A percentile compares a stretch with the other conserved stretches of the same genome.
Evolutionary conservation across 371 early-diverging fungal genomes (phyloP).

Genomic region (Ordospora pajunii): DNA sequence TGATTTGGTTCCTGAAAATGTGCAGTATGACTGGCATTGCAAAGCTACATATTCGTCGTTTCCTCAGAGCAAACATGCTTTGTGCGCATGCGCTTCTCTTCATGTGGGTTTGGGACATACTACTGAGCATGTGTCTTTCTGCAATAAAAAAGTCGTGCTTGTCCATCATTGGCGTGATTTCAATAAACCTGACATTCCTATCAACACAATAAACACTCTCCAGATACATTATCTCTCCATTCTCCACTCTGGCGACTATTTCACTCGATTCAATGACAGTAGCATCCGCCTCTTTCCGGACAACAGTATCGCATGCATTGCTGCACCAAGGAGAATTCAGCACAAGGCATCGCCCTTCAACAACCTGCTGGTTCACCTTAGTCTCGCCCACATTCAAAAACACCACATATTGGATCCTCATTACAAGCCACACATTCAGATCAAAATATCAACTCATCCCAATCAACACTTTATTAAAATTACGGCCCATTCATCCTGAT

Average conservation of each 20-base stretch:
- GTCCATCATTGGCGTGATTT: background rate
- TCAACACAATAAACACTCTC: background rate
- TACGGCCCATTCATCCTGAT: background rate
- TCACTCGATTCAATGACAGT: background rate
- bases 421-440: background rate
- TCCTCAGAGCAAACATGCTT: background rate
- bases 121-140: background rate
- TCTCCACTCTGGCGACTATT: background rate
- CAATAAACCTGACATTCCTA: background rate
- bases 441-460: background rate
- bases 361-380: background rate
- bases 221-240: background rate
- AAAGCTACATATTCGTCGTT: background rate
- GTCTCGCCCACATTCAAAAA: background rate
- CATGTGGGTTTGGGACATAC: background rate
- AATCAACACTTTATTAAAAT: conserved; percentile 5
- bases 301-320: background rate
- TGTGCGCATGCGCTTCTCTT: background rate
- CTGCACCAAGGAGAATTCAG: background rate
- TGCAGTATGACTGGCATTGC: background rate
- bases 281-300: background rate
- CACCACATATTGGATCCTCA: background rate
- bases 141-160: background rate
- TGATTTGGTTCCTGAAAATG: background rate
- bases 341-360: background rate